Base-by-base conservation (phyloP, 2,329 filamentous ascomycete genomes). In the Orbilia quercus region DNA sequence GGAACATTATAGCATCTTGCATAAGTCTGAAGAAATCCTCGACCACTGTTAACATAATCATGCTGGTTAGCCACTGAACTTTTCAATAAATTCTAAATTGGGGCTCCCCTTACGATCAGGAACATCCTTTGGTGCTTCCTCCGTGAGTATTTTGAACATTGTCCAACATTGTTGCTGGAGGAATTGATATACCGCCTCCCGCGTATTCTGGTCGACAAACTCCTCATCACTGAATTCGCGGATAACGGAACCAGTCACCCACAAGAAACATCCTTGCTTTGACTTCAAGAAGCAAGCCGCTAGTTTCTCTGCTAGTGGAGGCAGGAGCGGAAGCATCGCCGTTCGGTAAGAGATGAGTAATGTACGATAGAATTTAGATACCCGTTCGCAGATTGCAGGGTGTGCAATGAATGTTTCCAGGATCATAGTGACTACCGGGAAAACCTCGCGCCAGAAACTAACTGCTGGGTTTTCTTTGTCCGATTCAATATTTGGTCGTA, bases 311-410 rank as follows among this genome's bases (percentile, higher is more conserved):
- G 95, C 96, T 81, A 99, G 88, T 18, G 88, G 86, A 0, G 91
- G 90, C 47, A 99, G 85, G 48, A 99, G 83, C 22, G 94, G 92
- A 12, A 90, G 87, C 84, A 96, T 96, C 55, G 90, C 90, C 1
- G 90, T 95, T 76, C 95, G 88, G 81, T 98, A 98, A 0, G 93
- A 96, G 70, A 98, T 92, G 40, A 99, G 88, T 91, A 98, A 97
- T 80, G 94, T 91, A 75, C 96, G 88, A 92, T 94, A 99, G 84
- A 91, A 97, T 75, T 94, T 88, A 81, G 94, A 98, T 23, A 99
- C 88, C 44, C 94, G 87, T 83, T 99, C 95, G 76, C 96, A 90
- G 70, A 99, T 96, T 2, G 95, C 94, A 12, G 89, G 85, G 77
- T 93, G 97, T 77, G 86, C 84, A 74, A 93, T 87, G 80, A 98